A percentile compares a stretch with the other conserved stretches of the same genome.
Conservation (phyloP, 306 rosid species). For the Glycine latifolia region DNA sequence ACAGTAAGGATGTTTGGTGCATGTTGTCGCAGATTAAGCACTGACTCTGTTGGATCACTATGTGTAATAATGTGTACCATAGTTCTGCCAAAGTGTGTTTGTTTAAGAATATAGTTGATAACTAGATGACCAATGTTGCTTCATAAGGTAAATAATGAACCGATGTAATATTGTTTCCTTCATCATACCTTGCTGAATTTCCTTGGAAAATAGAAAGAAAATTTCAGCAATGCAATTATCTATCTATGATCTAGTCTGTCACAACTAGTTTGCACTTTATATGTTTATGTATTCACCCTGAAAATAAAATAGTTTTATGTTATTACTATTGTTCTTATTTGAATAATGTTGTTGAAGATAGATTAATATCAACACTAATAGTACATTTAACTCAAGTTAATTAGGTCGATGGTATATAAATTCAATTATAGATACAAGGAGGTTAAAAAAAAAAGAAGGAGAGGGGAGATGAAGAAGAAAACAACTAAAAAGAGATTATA, state of each 20-base stretch:
- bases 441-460: too few species aligned
- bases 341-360: too few species aligned
- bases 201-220: background rate
- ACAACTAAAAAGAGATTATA: too few species aligned
- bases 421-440: too few species aligned
- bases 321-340: background rate
- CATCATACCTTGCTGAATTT: slow-evolving; percentile 41
- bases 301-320: slow-evolving; percentile 2
- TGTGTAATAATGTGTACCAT: slow-evolving; percentile 10
- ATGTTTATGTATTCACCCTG: background rate
- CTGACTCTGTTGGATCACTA: slow-evolving; percentile 17
- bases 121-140: background rate
- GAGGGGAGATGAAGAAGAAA: too few species aligned
- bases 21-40: slow-evolving; percentile 85
- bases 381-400: too few species aligned
- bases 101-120: background rate
- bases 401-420: too few species aligned
- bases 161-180: slow-evolving; percentile 30
- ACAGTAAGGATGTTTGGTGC: slow-evolving; percentile 84
- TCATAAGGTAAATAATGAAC: slow-evolving; percentile 10
- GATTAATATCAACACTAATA: too few species aligned
- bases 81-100: background rate
- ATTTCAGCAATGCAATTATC: slow-evolving; percentile 16
- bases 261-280: background rate
- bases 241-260: background rate